phyloP scores from a whole-genome alignment of 805 yeast species.

The Metschnikowia sp. region DNA sequence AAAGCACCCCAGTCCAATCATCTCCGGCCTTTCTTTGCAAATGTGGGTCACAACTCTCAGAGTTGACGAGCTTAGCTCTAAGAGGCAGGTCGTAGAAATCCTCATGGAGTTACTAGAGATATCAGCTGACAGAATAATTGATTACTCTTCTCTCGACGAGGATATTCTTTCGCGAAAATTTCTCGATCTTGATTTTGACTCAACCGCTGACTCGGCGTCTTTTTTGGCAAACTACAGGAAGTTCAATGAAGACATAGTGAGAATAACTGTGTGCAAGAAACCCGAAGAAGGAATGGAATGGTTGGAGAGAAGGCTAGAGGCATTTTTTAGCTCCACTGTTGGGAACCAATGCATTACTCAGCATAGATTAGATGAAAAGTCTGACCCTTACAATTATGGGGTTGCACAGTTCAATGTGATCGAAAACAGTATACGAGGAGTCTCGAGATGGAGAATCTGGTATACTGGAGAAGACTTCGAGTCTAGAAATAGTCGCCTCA shows the following conservation, averaged over 20 bases:
- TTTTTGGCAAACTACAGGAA: constrained; percentile 79
- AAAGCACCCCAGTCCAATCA: constrained; percentile 78
- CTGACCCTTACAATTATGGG: constrained; percentile 71
- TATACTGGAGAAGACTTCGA: constrained; percentile 58
- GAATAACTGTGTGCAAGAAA: constrained; percentile 81
- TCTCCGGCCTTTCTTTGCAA: constrained; percentile 85
- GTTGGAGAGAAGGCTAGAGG: constrained; percentile 71
- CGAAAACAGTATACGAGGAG: constrained; percentile 88
- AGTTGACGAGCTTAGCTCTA: constrained; percentile 66
- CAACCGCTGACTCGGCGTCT: constrained; percentile 70
- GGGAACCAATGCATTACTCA: constrained; percentile 64
- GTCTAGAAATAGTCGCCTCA: constrained; percentile 48
- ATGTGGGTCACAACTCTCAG: constrained; percentile 92
- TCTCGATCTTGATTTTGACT: constrained; percentile 84
- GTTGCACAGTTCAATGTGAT: constrained; percentile 80
- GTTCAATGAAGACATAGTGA: constrained; percentile 83
- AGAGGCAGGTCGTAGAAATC: constrained; percentile 50
- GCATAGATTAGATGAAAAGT: constrained; percentile 51
- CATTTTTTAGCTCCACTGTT: constrained; percentile 64
- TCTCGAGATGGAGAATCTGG: constrained; percentile 95
- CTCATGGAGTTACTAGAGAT: constrained; percentile 69
- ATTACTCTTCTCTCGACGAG: constrained; percentile 66
- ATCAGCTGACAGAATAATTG: constrained; percentile 74
- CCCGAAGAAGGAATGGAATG: constrained; percentile 80
- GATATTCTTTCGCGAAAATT: constrained; percentile 62